Evolutionary conservation across 306 rosid genomes (phyloP).

Genomic region (Corylus americana): DNA sequence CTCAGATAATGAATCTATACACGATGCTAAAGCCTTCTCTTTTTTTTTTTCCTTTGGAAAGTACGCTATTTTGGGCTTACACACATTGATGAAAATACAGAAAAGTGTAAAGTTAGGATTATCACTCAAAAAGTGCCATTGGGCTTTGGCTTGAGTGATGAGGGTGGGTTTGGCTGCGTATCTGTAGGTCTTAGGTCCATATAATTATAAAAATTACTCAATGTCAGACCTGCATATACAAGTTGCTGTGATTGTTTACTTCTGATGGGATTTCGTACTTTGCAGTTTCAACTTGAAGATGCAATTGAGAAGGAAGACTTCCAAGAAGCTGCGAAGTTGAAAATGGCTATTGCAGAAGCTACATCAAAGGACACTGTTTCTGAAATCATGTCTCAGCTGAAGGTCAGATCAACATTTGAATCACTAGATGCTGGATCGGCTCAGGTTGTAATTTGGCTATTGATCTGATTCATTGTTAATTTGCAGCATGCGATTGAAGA

Average conservation of each 20-base stretch:
- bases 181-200: not conserved
- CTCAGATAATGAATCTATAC: not conserved
- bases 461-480: constrained; percentile 8
- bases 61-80: not conserved
- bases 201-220: not conserved
- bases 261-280: constrained; percentile 14
- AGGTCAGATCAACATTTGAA: constrained; percentile 47
- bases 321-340: constrained; percentile 79
- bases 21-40: not conserved
- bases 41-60: not conserved
- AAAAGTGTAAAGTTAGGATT: not conserved
- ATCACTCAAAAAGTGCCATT: not conserved
- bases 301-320: constrained; percentile 94
- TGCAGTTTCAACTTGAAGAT: constrained; percentile 95
- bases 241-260: not conserved
- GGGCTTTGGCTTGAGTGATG: not conserved
- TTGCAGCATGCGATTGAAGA: constrained; percentile 83
- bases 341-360: constrained; percentile 69
- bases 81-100: not conserved
- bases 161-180: not conserved
- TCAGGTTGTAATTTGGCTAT: constrained; percentile 9
- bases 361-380: constrained; percentile 83
- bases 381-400: constrained; percentile 77
- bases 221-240: not conserved
- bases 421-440: not conserved